Evolutionary conservation across 2,329 filamentous ascomycete genomes (phyloP), one percentile per base, ranked within the genome.

Genomic region (Furcasterigmium sp.): DNA sequence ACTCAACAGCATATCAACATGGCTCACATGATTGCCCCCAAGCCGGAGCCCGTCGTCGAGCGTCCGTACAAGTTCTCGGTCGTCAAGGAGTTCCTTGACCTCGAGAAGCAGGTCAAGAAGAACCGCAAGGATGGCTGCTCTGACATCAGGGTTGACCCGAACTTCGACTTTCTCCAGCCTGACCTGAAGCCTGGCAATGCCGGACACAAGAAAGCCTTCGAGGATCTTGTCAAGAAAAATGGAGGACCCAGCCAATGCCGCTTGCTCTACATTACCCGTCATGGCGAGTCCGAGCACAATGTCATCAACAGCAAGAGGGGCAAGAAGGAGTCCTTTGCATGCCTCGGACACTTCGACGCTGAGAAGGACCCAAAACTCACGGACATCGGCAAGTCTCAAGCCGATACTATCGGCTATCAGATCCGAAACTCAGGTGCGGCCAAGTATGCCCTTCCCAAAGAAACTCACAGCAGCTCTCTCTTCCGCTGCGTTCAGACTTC

Each of bases 41-140:
- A 23, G 19, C 38, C 38, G 8, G 11, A 8, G 19, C 26, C 28
- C 15, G 15, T 29, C 3, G 17, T 13, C 8, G 21, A 32, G 13
- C 26, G 38, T 9, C 38, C 28, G 9, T 40, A 21, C 28, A 29
- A 40, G 13, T 40, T 30, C 18, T 8, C 14, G 1, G 19, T 32
- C 8, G 38, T 40, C 3, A 40, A 23, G 13, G 38, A 40, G 28
- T 40, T 40, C 19, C 18, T 32, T 5, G 38, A 40, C 28, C 38
- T 40, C 18, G 28, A 40, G 13, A 8, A 20, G 3, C 28, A 21
- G 9, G 32, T 35, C 8, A 8, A n/a, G 29, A n/a, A 32, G 29
- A 32, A 32, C 14, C 6, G 17, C 5, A 18, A 35, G n/a, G 9
- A 5, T 17, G 4, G 32, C 3, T 11, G 32, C 32, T 9, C 9